Base-by-base conservation (phyloP, 192 early-diverging fungal species). In the Lobosporangium transversale region DNA sequence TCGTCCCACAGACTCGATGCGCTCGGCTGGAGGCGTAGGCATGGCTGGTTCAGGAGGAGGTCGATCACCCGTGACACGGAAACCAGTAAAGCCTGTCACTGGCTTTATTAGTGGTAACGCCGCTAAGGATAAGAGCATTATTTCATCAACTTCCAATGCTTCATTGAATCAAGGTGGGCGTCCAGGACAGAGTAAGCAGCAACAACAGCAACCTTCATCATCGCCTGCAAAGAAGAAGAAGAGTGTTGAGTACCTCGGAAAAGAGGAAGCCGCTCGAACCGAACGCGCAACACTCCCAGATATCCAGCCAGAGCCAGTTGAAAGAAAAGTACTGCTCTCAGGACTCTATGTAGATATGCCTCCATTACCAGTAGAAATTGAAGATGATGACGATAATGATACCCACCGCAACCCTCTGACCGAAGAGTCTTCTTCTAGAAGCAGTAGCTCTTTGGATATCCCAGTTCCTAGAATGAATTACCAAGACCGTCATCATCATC, bases 271-370 rank as follows among this genome's bases (percentile, higher is more conserved):
- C 0, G 32, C 73, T 4, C 51, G 30, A 1, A 76, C 73, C 0
- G 73, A 76, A 40, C 52, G 57, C 3, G 73, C 73, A 1, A 76
- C 73, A 2, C 40, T 76, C 9, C 73, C 73, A 9, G 65, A 76
- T 48, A 62, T 76, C 30, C 64, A 67, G 7, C 32, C 35, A 3
- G 73, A 67, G 14, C 73, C 64, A 1, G 53, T 76, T 27, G 40
- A 52, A 11, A 21, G 56, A 14, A 76, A 76, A 44, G 31, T 52
- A 31, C 44, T 58, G 8, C 73, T 76, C 18, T 76, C 73, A 23
- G 73, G 73, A 67, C 20, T 76, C 5, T 66, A 76, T 27, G 73
- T 50, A 0, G 65, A 62, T 8, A 14, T 49, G 3, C 71, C 71
- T 2, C 11, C 52, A 7, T 30, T 63, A 20, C 24, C 53, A 20